These are phyloP conservation scores for Erysiphe pulchra DNA, from an alignment of 2,329 filamentous ascomycete genomes.

Conservation along the genomic window DNA sequence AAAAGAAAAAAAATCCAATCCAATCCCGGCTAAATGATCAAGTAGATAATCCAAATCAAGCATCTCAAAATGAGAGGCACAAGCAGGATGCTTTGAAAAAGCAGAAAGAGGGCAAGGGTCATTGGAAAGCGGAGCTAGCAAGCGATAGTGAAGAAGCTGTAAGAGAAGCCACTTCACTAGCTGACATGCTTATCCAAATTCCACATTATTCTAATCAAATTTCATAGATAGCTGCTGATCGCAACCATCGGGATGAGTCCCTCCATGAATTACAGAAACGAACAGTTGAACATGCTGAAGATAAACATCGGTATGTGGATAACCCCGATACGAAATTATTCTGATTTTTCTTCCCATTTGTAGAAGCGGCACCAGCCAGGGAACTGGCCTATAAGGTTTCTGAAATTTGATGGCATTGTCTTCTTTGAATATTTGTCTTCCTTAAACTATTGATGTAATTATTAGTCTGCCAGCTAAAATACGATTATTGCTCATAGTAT, in stretches of 20 bases:
- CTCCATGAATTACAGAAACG: slow-evolving; percentile 33
- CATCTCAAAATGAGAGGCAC: slow-evolving; percentile 25
- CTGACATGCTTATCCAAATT: neutral
- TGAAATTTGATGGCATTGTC: neutral
- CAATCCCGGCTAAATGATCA: neutral
- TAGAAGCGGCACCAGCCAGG: slow-evolving; percentile 11
- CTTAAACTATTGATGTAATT: neutral
- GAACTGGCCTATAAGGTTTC: slow-evolving; percentile 1
- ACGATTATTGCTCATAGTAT: neutral
- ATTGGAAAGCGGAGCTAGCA: slow-evolving; percentile 58
- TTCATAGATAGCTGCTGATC: slow-evolving; percentile 9
- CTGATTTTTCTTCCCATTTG: neutral
- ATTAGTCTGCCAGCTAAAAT: neutral
- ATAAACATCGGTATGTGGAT: slow-evolving; percentile 11
- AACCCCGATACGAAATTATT: no score
- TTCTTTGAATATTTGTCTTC: no score
- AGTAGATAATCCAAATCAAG: slow-evolving; percentile 10
- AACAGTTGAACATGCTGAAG: slow-evolving; percentile 15
- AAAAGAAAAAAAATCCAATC: no score
- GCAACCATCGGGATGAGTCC: slow-evolving; percentile 5
- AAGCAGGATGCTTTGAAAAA: slow-evolving; percentile 37
- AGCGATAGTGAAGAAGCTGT: slow-evolving; percentile 58
- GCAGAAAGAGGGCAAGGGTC: slow-evolving; percentile 39
- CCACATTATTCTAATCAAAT: neutral
- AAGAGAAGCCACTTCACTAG: slow-evolving; percentile 11